A percentile compares a stretch with the other conserved stretches of the same genome.
phyloP scores from a whole-genome alignment of 441 rosid genomes.

The Corymbia calophylla region DNA sequence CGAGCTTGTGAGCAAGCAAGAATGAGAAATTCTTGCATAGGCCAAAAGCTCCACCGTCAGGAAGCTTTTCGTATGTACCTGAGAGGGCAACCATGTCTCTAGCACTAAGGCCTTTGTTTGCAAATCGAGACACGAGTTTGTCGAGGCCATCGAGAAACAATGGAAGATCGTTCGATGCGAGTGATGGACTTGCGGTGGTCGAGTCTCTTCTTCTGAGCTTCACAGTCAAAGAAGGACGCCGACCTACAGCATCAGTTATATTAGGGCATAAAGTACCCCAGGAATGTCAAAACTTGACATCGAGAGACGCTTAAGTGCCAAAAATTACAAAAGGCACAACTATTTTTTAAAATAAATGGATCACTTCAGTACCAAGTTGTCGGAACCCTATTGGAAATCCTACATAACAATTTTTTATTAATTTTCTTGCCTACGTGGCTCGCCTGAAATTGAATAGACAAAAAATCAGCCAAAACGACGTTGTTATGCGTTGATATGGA shows the following conservation, averaged over 20 bases:
- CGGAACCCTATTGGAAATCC: no score
- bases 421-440: no score
- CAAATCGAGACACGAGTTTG: constrained; percentile 24
- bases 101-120: constrained; percentile 31
- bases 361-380: no score
- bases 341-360: no score
- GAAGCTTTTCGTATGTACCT: neutral
- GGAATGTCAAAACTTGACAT: no score
- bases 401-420: no score
- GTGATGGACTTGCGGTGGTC: constrained; percentile 20
- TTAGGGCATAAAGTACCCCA: no score
- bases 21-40: neutral
- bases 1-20: neutral
- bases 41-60: neutral
- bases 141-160: constrained; percentile 15
- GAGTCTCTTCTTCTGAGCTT: constrained; percentile 60
- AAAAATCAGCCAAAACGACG: no score
- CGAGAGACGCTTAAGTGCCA: no score
- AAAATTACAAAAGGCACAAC: no score
- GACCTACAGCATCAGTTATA: constrained; percentile 20
- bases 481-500: no score
- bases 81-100: constrained; percentile 58
- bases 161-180: constrained; percentile 2
- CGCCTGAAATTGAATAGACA: no score
- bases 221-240: constrained; percentile 45